These are phyloP conservation scores for Sugiyamaella neomexicana DNA, from an alignment of 1,139 yeast species.

Conservation along the genomic window DNA sequence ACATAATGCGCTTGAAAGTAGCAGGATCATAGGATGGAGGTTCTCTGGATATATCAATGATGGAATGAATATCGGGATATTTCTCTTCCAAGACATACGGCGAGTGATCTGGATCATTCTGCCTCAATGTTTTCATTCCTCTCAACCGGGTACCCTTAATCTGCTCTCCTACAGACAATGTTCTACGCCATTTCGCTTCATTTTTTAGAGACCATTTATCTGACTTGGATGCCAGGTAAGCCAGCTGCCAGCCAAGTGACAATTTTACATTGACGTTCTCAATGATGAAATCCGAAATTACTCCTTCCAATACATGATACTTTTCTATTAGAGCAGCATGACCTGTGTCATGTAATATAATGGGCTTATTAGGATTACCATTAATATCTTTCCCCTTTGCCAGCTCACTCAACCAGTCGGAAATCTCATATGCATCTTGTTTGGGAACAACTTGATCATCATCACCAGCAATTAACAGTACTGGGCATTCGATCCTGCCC, in stretches of 20 bases:
- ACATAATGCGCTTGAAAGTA: conserved; percentile 53
- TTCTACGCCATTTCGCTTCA: conserved; percentile 66
- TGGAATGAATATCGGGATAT: conserved; percentile 55
- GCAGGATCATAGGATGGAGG: conserved; percentile 72
- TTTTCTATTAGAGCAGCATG: conserved; percentile 65
- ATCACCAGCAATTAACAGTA: conserved; percentile 58
- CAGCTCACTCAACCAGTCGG: conserved; percentile 29
- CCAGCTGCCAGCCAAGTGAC: conserved; percentile 64
- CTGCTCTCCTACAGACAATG: conserved; percentile 49
- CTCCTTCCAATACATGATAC: conserved; percentile 66
- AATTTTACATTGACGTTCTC: conserved; percentile 47
- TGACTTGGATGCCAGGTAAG: conserved; percentile 52
- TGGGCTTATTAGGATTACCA: conserved; percentile 27
- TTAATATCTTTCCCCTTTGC: conserved; percentile 20
- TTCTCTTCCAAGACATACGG: conserved; percentile 53
- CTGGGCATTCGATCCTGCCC: conserved; percentile 37
- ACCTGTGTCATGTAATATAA: conserved; percentile 55
- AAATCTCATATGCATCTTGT: conserved; percentile 35
- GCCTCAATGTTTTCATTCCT: conserved; percentile 76
- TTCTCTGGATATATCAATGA: conserved; percentile 75
- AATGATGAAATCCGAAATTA: conserved; percentile 58
- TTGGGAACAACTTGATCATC: conserved; percentile 59
- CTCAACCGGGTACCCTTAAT: conserved; percentile 51
- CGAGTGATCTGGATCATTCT: conserved; percentile 61
- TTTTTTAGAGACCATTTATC: conserved; percentile 79